These are phyloP conservation scores for Monosporascus sp. DNA, from an alignment of 2,329 filamentous ascomycete species.

Conservation along the genomic window DNA sequence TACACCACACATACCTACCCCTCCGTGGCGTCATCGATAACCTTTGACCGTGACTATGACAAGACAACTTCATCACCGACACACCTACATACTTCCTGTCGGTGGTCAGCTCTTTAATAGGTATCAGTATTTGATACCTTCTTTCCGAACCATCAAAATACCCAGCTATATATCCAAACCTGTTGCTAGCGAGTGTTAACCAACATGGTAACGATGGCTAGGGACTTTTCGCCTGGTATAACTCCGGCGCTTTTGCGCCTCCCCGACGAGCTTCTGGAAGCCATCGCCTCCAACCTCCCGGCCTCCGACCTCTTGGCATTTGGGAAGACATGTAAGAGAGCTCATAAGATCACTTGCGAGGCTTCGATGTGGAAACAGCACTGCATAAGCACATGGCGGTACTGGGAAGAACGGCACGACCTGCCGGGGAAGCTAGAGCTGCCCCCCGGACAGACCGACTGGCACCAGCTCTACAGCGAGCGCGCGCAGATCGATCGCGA, in stretches of 20 bases:
- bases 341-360: constrained; percentile 46
- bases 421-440: constrained; percentile 33
- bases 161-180: no score
- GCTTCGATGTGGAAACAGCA: constrained; percentile 57
- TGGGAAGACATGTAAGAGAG: constrained; percentile 43
- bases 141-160: no score
- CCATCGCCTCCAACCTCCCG: constrained; percentile 43
- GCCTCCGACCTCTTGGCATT: constrained; percentile 32
- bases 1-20: no score
- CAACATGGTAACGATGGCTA: no score
- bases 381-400: constrained; percentile 47
- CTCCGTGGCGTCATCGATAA: no score
- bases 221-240: not conserved
- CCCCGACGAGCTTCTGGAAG: constrained; percentile 58
- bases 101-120: no score
- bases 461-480: constrained; percentile 45
- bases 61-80: no score
- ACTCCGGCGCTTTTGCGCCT: constrained; percentile 26
- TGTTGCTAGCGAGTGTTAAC: no score
- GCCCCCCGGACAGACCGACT: constrained; percentile 42
- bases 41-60: no score
- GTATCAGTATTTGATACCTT: no score
- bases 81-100: no score
- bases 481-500: constrained; percentile 32
- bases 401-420: constrained; percentile 48